Evolutionary conservation across 805 yeast species (phyloP), one percentile per base, ranked within the genome.

Genomic region (Saturnispora halmiae): DNA sequence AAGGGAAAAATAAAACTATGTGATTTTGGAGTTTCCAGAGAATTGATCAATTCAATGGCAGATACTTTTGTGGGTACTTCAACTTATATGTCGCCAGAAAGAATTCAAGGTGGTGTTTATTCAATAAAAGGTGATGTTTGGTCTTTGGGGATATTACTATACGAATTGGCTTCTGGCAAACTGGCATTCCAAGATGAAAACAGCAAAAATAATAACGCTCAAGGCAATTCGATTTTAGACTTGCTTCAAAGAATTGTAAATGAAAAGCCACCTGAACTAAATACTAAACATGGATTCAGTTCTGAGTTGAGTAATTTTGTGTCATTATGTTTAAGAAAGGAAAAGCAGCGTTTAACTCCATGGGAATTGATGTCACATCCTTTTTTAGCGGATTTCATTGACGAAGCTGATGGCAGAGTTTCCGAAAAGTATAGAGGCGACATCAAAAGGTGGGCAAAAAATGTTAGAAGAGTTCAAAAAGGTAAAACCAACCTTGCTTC

Each of bases 41-140:
- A 87, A 56, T 69, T 92, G 38, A 83, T 85, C 42, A 87, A 90
- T 60, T 92, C 98, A 1, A 73, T 92, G 44, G 98, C 96, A 0
- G 96, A 92, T 54, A 92, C 98, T 0, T 92, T 92, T 67, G 97
- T 92, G 8, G 99, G 99, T 1, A 92, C 99, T 0, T 86, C 96
- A 1, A 86, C 94, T 0, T 92, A 92, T 58, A 92, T 92, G 94
- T 83, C 95, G 1, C 99, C 99, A 0, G 99, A 92, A 54, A 72
- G 99, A 47, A 90, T 92, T 41, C 95, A 87, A 61, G 99, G 99
- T 15, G 85, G 84, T 32, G 79, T 80, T 8, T 92, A 92, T 61
- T 82, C 95, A 7, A 80, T 88, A n/a, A 87, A 88, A 51, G 90
- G 95, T 29, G 99, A 92, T 59, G 90, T 92, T 10, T 92, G 99